Base-by-base conservation (phyloP, 306 rosid genomes). In the Bauhinia variegata region DNA sequence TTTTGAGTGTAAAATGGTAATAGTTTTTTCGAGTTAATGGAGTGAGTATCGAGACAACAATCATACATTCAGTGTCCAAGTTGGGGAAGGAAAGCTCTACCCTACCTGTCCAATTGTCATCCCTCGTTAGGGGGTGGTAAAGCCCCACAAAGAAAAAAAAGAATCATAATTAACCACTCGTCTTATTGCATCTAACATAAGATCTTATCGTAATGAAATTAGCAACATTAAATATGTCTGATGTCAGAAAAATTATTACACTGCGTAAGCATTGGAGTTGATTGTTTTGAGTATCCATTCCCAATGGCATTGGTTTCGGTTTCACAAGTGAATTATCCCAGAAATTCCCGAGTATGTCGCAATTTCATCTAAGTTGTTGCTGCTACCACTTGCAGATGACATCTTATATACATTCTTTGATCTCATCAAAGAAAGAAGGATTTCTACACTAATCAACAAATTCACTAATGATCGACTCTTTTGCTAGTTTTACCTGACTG, bases 401-500 rank as follows among this genome's bases (percentile, higher is more conserved):
- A 13, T 70, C 38, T 59, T 68, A 82, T 65, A 2, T 71, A 78
- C 82, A 56, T 54, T 51, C 50, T 50, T 58, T 70, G 74, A 63
- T 57, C 71, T 60, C 43, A 14, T 48, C 11, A 34, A 66, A 63
- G 28, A 17, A 54, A 61, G 72, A 13, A 32, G 66, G 65, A 70
- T 56, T 47, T 46, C 60, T 67, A 63, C 65, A 75, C 67, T 39
- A 43, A 72, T 54, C 52, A 66, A 75, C 63, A 53, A 19, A 49
- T 68, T 73, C 60, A 70, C 70, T 39, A 54, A 67, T 36, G 33
- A 31, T 48, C 47, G 72, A 60, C 38, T 66, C 55, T 65, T 70
- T 54, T 61, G 69, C 75, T 78, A 62, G 58, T 28, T 78, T 71
- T 71, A 78, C 60, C 79, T 71, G 73, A 71, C 77, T 71, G 67